Conservation (phyloP, 805 yeast genomes). For the Starmerella scarabaei region DNA sequence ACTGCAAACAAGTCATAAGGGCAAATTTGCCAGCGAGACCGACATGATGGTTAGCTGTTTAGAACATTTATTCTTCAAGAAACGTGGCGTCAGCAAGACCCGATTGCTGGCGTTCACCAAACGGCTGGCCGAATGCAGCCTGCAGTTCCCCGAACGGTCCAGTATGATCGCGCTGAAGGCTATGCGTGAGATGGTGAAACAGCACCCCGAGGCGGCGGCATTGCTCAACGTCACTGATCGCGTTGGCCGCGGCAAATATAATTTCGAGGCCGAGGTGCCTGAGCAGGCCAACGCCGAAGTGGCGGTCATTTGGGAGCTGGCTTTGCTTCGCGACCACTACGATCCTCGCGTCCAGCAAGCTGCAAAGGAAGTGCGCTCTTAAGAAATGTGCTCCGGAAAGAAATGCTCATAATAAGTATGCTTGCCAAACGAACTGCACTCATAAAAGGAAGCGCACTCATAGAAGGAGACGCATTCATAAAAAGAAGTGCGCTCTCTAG, state of each 20-base stretch:
- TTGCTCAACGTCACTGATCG: conserved; percentile 81
- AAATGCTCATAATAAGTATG: background rate
- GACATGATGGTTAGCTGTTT: conserved; percentile 67
- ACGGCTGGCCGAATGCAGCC: conserved; percentile 50
- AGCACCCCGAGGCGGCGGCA: conserved; percentile 60
- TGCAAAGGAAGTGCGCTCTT: conserved; percentile 23
- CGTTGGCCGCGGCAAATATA: conserved; percentile 65
- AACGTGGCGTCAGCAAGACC: conserved; percentile 30
- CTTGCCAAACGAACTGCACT: background rate
- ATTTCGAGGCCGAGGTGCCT: conserved; percentile 49
- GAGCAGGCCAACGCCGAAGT: conserved; percentile 76
- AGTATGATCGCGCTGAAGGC: conserved; percentile 65
- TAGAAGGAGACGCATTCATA: no score
- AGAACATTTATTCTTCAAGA: conserved; percentile 50
- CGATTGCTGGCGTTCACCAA: conserved; percentile 55
- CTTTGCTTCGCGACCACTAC: conserved; percentile 66
- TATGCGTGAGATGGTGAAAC: conserved; percentile 57
- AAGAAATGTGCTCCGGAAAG: no score
- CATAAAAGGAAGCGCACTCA: no score
- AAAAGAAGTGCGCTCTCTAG: no score
- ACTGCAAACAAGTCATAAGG: conserved; percentile 54
- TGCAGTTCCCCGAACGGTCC: conserved; percentile 82
- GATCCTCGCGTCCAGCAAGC: conserved; percentile 71
- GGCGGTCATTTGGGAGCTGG: conserved; percentile 83
- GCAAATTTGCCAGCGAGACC: conserved; percentile 72